A percentile compares a stretch with the other conserved stretches of the same genome.
These are phyloP conservation scores for Dictyostelium intermedium DNA, from an alignment of 78 protist species.

Conservation along the genomic window DNA sequence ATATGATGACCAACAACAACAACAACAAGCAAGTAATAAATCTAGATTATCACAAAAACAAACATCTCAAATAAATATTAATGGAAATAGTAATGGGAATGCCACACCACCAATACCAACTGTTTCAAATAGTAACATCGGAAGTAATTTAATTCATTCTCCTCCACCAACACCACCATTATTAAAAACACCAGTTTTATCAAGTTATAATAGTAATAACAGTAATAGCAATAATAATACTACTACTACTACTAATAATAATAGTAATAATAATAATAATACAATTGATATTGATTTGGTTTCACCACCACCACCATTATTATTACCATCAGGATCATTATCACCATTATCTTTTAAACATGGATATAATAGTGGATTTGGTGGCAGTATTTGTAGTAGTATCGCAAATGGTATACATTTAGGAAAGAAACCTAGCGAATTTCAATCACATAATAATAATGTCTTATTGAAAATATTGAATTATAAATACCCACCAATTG, in stretches of 20 bases:
- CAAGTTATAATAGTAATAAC: neutral
- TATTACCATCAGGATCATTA: neutral
- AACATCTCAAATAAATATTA: neutral
- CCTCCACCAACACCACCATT: slow-evolving; percentile 19
- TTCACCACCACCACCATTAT: neutral
- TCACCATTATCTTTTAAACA: neutral
- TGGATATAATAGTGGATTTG: neutral
- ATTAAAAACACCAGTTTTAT: neutral
- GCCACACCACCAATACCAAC: neutral
- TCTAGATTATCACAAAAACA: neutral
- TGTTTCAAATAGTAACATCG: neutral
- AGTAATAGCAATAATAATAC: neutral
- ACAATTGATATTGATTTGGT: neutral
- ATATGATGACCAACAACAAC: neutral
- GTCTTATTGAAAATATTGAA: slow-evolving; percentile 46
- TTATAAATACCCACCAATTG: slow-evolving; percentile 43
- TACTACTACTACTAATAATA: neutral
- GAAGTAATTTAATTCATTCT: neutral
- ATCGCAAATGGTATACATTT: neutral
- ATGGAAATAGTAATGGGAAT: neutral
- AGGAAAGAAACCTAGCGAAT: slow-evolving; percentile 8
- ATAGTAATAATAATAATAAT: neutral
- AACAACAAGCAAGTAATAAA: neutral
- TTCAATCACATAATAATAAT: neutral
- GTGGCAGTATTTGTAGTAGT: neutral